Base-by-base conservation (phyloP, 495 filamentous ascomycete species). In the Jackrogersella multiformis region DNA sequence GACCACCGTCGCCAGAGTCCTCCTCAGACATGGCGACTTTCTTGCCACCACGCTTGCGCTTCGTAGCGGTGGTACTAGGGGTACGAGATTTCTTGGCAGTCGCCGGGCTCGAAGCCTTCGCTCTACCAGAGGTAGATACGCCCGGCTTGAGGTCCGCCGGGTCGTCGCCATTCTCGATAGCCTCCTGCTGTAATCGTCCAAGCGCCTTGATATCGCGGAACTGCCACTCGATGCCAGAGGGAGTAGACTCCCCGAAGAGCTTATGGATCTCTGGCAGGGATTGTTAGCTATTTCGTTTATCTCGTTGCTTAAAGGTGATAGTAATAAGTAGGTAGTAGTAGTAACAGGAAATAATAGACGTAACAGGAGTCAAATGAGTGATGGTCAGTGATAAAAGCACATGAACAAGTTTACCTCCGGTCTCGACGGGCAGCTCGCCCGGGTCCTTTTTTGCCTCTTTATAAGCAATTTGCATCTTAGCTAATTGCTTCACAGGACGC, bases 181-280 rank as follows among this genome's bases (percentile, higher is more conserved):
- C 80, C 3, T 64, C 55, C 28, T 69, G 69, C 49, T 85, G 78
- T 0, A 56, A 66, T 1, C 76, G 71, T 42, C 76, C 79, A 0
- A 76, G 68, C 15, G 69, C 70, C 63, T 81, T 85, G 69, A 84
- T 73, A 5, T 65, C 64, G 0, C 83, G 76, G 58, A 85, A 82
- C 24, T 80, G 80, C 72, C 82, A 85, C 15, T 79, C 69, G 0
- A 86, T 64, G 2, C 81, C 81, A 5, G 66, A 69, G 0, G 73
- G 44, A 0, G 81, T 83, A 4, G 77, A 79, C 12, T 76, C 78
- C 2, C 81, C 81, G 51, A 76, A 83, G 28, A 75, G 70, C 46
- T 76, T 76, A 30, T 78, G 78, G 7, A 83, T 77, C 32, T 80
- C 81, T 83, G 56, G 5, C 16, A 45, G 15, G 5, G 10, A 34